Percentiles rank a stretch among this genome's conserved stretches.
Evolutionary conservation across 192 early-diverging fungal species (phyloP).

Genomic region (Mortierella claussenii): DNA sequence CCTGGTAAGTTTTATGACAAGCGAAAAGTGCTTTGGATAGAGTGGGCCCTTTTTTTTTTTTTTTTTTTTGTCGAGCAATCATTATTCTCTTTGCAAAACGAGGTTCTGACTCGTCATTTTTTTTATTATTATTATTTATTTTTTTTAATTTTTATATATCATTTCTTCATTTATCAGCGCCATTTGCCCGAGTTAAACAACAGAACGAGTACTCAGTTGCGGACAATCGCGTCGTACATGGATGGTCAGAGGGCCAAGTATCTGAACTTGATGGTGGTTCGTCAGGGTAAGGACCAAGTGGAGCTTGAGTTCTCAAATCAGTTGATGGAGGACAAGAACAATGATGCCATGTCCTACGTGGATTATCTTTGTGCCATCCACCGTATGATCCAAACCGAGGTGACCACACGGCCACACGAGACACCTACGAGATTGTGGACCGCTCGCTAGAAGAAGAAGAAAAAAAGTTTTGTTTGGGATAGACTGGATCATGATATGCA

Average conservation of each 20-base stretch:
- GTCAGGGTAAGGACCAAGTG: conserved; percentile 84
- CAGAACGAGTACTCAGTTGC: conserved; percentile 61
- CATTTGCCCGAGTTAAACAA: conserved; percentile 77
- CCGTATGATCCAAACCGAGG: conserved; percentile 84
- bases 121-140: not conserved
- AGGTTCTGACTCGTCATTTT: not conserved
- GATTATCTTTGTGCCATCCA: conserved; percentile 93
- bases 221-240: conserved; percentile 70
- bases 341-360: conserved; percentile 90
- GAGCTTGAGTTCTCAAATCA: conserved; percentile 84
- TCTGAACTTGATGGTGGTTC: conserved; percentile 76
- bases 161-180: conserved; percentile 49
- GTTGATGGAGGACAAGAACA: conserved; percentile 91
- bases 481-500: too few relatives aligned
- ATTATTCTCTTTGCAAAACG: too few relatives aligned
- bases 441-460: not conserved
- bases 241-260: conserved; percentile 73
- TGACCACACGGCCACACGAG: conserved; percentile 24
- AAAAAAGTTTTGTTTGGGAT: too few relatives aligned
- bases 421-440: not conserved
- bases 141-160: not conserved
- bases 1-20: conserved; percentile 58
- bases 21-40: too few relatives aligned
- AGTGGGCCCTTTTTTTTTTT: too few relatives aligned
- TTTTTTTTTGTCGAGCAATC: too few relatives aligned